phyloP scores from a whole-genome alignment of 352 stramenopile species.

The Lagenidium sp. region DNA sequence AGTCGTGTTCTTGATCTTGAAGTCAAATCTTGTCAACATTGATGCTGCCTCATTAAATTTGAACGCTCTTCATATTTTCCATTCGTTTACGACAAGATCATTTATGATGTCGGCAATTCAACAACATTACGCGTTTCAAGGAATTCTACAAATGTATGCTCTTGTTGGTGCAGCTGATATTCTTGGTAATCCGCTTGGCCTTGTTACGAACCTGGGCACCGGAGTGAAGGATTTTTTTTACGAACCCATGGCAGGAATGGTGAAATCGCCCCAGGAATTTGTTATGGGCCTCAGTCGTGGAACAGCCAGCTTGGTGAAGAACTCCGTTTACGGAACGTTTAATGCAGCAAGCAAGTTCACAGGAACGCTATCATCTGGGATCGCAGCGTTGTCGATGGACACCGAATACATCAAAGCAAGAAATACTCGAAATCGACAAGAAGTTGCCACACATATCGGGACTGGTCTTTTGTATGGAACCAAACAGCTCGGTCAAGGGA shows the following conservation, averaged over 20 bases:
- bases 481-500: conserved; percentile 87
- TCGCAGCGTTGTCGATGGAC: conserved; percentile 88
- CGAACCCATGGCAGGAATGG: conserved; percentile 79
- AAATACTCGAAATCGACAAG: conserved; percentile 61
- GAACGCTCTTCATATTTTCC: conserved; percentile 76
- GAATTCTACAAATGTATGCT: conserved; percentile 75
- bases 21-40: conserved; percentile 65
- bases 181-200: conserved; percentile 84
- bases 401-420: conserved; percentile 81
- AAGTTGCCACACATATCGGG: conserved; percentile 80
- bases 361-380: conserved; percentile 84
- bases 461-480: conserved; percentile 81
- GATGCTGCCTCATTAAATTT: conserved; percentile 72
- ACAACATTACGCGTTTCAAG: conserved; percentile 77
- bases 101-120: conserved; percentile 71
- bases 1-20: conserved; percentile 46
- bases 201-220: conserved; percentile 82
- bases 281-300: conserved; percentile 81
- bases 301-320: conserved; percentile 84
- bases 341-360: conserved; percentile 93
- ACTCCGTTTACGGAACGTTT: conserved; percentile 89
- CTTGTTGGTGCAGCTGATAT: conserved; percentile 69
- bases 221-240: conserved; percentile 91
- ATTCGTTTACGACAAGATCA: conserved; percentile 60
- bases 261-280: conserved; percentile 84